Evolutionary conservation across 805 yeast species (phyloP), one percentile per base, ranked within the genome.

Genomic region (Candida sphagnicola): DNA sequence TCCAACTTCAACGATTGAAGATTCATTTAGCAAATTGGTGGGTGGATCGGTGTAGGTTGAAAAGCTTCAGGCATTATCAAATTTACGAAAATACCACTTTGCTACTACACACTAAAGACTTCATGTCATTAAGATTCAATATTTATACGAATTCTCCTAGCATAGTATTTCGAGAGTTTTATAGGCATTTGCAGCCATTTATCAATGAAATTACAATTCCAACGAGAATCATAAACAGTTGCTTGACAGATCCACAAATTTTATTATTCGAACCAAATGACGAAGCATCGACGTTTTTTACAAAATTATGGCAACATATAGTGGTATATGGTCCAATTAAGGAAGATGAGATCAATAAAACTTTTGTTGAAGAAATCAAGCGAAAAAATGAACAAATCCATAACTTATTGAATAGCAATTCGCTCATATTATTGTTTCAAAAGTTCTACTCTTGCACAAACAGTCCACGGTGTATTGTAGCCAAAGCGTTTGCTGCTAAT

Each of bases 81-180:
- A 13, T 24, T 6, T 57, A 54, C 40, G 64, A 57, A 34, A 56
- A 53, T 37, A 31, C 49, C 5, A 41, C 39, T 16, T 33, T 37
- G 23, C 44, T 54, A 25, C 34, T 42, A 1, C 21, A 37, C 8
- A 21, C 13, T 8, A 30, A 18, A 2, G 34, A 40, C 14, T 47
- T 43, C 28, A 17, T 32, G 4, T 40, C 29, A 16, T 33, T 50
- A 18, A 45, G 48, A 30, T 41, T 46, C 28, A 42, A 42, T 21
- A n/a, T 48, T 17, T 48, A 46, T 31, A 57, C 64, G 0, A 45
- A 47, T 18, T 50, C 55, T 4, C 63, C 64, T 1, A 47, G 46
- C 8, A 34, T 59, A 13, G 34, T 53, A 28, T 61, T 57, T 38
- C 62, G 59, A 3, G 38, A 34, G 11, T 57, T 59, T 37, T 56